phyloP scores from a whole-genome alignment of 805 yeast genomes.

The Zygosaccharomyces kombuchaensis region DNA sequence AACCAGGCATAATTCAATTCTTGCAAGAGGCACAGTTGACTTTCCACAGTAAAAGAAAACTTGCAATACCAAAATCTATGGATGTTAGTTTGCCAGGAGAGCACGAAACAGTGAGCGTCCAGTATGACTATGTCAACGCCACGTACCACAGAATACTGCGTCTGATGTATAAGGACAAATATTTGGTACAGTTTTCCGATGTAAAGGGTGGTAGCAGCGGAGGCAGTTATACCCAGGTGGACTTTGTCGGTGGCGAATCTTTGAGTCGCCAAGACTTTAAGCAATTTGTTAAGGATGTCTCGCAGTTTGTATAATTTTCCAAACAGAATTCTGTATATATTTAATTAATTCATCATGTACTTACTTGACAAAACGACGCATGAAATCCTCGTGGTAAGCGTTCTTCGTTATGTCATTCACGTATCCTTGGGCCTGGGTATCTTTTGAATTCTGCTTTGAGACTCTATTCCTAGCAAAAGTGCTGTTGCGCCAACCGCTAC shows the following conservation, averaged over 20 bases:
- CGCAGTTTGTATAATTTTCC: constrained; percentile 8
- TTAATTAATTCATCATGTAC: constrained; percentile 1
- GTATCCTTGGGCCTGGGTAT: constrained; percentile 15
- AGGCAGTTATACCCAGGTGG: constrained; percentile 28
- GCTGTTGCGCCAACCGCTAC: constrained; percentile 26
- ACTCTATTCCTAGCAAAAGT: constrained; percentile 24
- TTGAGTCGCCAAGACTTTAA: constrained; percentile 14
- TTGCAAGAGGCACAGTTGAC: constrained; percentile 25
- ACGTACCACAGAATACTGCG: constrained; percentile 26
- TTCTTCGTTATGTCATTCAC: constrained; percentile 38
- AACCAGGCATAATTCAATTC: constrained; percentile 43
- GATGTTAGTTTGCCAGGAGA: constrained; percentile 13
- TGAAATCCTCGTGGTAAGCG: constrained; percentile 40
- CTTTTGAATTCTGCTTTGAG: constrained; percentile 8
- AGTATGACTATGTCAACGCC: constrained; percentile 23
- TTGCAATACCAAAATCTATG: constrained; percentile 14
- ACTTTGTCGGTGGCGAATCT: constrained; percentile 25
- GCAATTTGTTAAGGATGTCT: constrained; percentile 18
- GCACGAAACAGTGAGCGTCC: constrained; percentile 9
- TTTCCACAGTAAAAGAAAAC: constrained; percentile 15
- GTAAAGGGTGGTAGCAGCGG: constrained; percentile 28
- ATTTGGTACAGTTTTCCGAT: constrained; percentile 31
- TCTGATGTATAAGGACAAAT: constrained; percentile 28
- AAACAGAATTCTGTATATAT: constrained; percentile 2
- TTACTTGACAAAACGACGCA: constrained; percentile 35